Evolutionary conservation across 345 rosid species (phyloP).

Genomic region (Euphorbia peplus): DNA sequence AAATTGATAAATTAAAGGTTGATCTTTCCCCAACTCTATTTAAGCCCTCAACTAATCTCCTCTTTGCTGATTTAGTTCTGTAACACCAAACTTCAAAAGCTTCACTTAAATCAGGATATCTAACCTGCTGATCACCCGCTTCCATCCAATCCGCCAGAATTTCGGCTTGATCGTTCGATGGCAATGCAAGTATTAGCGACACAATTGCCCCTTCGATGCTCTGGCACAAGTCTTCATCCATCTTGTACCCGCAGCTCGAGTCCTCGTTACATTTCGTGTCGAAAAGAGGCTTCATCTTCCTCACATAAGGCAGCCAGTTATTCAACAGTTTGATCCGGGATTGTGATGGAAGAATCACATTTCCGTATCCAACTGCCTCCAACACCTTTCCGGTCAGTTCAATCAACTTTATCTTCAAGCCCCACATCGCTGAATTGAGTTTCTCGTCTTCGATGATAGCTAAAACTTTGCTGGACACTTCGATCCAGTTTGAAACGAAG

Average conservation of each 20-base stretch:
- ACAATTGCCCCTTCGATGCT: constrained; percentile 76
- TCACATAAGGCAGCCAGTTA: constrained; percentile 82
- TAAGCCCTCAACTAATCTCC: constrained; percentile 67
- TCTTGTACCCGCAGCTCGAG: constrained; percentile 44
- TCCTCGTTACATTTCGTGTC: constrained; percentile 49
- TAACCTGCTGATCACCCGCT: constrained; percentile 47
- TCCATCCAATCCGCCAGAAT: constrained; percentile 87
- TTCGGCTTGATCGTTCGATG: constrained; percentile 84
- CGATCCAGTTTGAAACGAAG: constrained; percentile 65
- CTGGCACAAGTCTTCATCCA: constrained; percentile 79
- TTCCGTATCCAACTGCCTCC: constrained; percentile 91
- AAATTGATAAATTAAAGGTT: constrained; percentile 23
- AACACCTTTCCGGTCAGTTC: constrained; percentile 77
- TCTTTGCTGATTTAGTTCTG: constrained; percentile 90
- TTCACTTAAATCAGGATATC: constrained; percentile 85
- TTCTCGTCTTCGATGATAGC: constrained; percentile 48
- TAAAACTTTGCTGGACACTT: constrained; percentile 50
- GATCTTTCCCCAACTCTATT: constrained; percentile 34
- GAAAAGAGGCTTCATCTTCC: constrained; percentile 67
- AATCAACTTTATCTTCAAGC: constrained; percentile 64
- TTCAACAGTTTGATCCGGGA: constrained; percentile 52
- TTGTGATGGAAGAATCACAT: constrained; percentile 60
- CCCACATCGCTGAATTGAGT: constrained; percentile 58
- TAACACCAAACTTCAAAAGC: constrained; percentile 96
- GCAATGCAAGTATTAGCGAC: constrained; percentile 66